Evolutionary conservation across 2,329 filamentous ascomycete genomes (phyloP), one percentile per base, ranked within the genome.

Genomic region (Xylaria sp.): DNA sequence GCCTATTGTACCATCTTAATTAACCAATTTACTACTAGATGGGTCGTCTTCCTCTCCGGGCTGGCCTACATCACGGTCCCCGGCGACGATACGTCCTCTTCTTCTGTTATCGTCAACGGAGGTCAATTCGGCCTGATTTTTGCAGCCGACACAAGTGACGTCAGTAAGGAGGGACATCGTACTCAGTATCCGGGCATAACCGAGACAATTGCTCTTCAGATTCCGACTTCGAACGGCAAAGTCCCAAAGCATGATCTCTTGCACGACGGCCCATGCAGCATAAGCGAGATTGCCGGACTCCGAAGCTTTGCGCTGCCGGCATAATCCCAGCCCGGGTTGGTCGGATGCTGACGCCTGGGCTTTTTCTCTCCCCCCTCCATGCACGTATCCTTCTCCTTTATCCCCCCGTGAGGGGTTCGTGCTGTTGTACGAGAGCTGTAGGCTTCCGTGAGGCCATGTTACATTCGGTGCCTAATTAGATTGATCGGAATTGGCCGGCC

Each of bases 1-100:
- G 10, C 23, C 13, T 12, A 4, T 5, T 34, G 20, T 4, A 20
- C 39, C 12, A 8, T 41, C 43, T 39, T 58, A 18, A 25, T n/a
- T 34, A 20, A 59, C 62, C 12, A 7, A n/a, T 45, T 20, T 7
- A 18, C n/a, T 30, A 39, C 25, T 43, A 80, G 78, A 74, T 80
- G 74, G 73, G 77, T 80, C 8, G 64, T 71, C 18, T 81, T 83
- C 64, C 69, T 80, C 30, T 79, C 79, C 0, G 83, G 83, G 0
- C 56, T 81, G n/a, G 81, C 78, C 0, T 76, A 81, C 62, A 77
- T 84, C 60, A 81, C 81, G 1, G 73, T 84, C 0, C 81, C 81
- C 0, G 75, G 80, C 69, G 71, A 76, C 43, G 28, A 63, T 3
- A 76, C 76, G 0, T 75, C 72, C 1, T 77, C 78, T 0, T 75